Conservation (phyloP, 2,329 filamentous ascomycete species). For the Ampelomyces quisqualis region DNA sequence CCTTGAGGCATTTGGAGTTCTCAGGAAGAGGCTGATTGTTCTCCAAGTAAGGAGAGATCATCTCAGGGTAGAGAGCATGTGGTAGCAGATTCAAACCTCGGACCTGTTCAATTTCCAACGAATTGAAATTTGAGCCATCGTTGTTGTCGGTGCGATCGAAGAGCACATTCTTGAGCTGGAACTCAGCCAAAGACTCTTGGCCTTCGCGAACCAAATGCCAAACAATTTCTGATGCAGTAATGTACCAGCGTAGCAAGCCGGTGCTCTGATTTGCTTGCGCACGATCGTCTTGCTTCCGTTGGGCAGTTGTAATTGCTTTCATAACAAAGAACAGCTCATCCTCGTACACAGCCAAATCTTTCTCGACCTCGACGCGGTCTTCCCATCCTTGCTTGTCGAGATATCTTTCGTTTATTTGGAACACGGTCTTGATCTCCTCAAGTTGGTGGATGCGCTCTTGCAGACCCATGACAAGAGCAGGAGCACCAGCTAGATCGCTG, state of each 20-base stretch:
- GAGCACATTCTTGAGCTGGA: slow-evolving; percentile 85
- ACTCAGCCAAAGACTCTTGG: slow-evolving; percentile 84
- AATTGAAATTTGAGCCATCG: slow-evolving; percentile 93
- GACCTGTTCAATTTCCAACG: slow-evolving; percentile 83
- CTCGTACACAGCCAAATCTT: slow-evolving; percentile 83
- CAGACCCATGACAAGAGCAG: slow-evolving; percentile 85
- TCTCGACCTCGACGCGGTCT: slow-evolving; percentile 83
- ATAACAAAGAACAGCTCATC: slow-evolving; percentile 99
- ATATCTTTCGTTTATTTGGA: slow-evolving; percentile 86
- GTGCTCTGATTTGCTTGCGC: slow-evolving; percentile 65
- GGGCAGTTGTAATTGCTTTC: slow-evolving; percentile 98
- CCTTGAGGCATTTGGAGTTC: slow-evolving; percentile 80
- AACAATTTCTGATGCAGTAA: slow-evolving; percentile 91
- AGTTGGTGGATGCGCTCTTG: slow-evolving; percentile 92
- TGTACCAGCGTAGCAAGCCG: slow-evolving; percentile 85
- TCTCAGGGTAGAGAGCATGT: slow-evolving; percentile 91
- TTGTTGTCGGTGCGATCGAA: slow-evolving; percentile 97
- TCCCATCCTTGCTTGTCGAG: slow-evolving; percentile 90
- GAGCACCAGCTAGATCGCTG: slow-evolving; percentile 89
- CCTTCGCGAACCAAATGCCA: slow-evolving; percentile 93
- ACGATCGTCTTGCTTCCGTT: slow-evolving; percentile 75
- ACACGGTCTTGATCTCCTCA: slow-evolving; percentile 94
- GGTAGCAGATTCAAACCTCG: slow-evolving; percentile 86
- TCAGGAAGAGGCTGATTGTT: slow-evolving; percentile 56
- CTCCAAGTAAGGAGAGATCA: slow-evolving; percentile 87